Percentiles rank a stretch among this genome's conserved stretches.
Conservation (phyloP, 1,139 yeast species). For the Blastobotrys ciferrii region DNA sequence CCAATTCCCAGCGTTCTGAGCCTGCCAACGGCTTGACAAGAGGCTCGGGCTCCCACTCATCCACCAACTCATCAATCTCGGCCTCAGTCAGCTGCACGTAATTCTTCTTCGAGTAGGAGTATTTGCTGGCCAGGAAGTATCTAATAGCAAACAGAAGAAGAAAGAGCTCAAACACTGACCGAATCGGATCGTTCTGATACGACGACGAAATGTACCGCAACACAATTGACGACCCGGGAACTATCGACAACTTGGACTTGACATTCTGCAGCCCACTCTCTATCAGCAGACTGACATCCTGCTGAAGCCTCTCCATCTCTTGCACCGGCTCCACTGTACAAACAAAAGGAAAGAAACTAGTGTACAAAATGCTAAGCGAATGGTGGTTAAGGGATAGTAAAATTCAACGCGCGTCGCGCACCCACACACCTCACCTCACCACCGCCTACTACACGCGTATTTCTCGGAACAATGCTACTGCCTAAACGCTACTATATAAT, state of each 20-base stretch:
- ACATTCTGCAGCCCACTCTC: constrained; percentile 29
- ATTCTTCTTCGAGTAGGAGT: constrained; percentile 73
- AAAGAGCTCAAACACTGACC: constrained; percentile 78
- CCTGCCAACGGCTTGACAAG: constrained; percentile 55
- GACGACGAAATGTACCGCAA: constrained; percentile 82
- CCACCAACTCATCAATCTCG: constrained; percentile 80
- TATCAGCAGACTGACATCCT: constrained; percentile 28
- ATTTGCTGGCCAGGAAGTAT: constrained; percentile 79
- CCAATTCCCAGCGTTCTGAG: constrained; percentile 60
- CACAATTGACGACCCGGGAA: constrained; percentile 79
- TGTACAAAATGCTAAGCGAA: neutral
- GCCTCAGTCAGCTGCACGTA: constrained; percentile 58
- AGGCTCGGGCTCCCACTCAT: constrained; percentile 91
- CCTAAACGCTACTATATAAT: too few relatives aligned
- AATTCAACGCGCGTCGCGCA: neutral
- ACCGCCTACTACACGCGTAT: neutral
- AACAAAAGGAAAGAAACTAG: neutral
- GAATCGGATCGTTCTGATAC: constrained; percentile 88
- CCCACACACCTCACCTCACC: too few relatives aligned
- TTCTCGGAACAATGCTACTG: too few relatives aligned
- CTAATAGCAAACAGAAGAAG: constrained; percentile 80
- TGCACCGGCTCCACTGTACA: neutral
- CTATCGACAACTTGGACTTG: constrained; percentile 23
- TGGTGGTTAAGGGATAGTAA: neutral
- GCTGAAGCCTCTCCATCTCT: constrained; percentile 23